Conservation (phyloP, 495 filamentous ascomycete species). For the Eremomyces bilateralis region DNA sequence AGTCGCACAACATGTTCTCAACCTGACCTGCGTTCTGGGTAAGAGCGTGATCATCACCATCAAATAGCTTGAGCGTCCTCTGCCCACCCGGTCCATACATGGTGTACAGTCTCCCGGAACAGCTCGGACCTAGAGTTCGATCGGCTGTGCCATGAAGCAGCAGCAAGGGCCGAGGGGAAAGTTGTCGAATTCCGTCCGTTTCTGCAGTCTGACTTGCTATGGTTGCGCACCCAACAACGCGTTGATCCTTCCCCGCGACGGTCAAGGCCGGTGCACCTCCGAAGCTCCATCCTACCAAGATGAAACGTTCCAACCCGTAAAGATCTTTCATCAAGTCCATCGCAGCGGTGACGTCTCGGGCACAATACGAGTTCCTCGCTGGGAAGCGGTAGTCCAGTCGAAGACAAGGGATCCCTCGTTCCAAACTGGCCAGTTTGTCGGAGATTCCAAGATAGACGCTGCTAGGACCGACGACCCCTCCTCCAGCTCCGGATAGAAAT, state of each 20-base stretch:
- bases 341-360: constrained; percentile 18
- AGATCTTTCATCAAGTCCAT: constrained; percentile 19
- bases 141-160: constrained; percentile 22
- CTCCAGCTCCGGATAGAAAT: constrained; percentile 24
- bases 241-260: constrained; percentile 16
- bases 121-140: constrained; percentile 13
- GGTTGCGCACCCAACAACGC: constrained; percentile 20
- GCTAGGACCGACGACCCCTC: constrained; percentile 23
- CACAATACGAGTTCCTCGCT: constrained; percentile 16
- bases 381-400: constrained; percentile 24
- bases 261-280: constrained; percentile 22
- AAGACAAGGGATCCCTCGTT: constrained; percentile 20
- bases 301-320: constrained; percentile 18
- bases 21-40: constrained; percentile 16
- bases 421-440: constrained; percentile 20
- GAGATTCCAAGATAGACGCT: constrained; percentile 23
- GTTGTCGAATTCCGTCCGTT: constrained; percentile 10
- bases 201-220: constrained; percentile 18
- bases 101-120: constrained; percentile 19
- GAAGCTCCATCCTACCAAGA: constrained; percentile 26
- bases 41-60: constrained; percentile 23
- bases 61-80: constrained; percentile 21
- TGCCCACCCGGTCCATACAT: constrained; percentile 18
- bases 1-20: constrained; percentile 20
- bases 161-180: constrained; percentile 18